phyloP scores from a whole-genome alignment of 2,329 filamentous ascomycete genomes.

The Calycina herbarum region DNA sequence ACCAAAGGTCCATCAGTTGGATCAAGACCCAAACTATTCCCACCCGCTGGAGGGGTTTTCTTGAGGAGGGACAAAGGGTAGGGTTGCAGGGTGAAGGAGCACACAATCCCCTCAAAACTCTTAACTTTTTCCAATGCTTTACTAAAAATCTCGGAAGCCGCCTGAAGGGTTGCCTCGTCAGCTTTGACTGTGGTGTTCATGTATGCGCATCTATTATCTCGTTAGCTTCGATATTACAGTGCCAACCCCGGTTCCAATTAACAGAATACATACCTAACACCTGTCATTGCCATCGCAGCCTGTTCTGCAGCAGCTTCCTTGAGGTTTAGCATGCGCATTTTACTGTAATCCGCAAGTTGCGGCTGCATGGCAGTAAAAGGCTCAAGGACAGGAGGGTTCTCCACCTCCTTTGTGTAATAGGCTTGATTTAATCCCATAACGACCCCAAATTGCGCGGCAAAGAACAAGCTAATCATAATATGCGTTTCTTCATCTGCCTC shows the following conservation, averaged over 20 bases:
- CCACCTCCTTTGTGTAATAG: neutral
- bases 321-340: neutral
- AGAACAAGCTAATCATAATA: slow-evolving; percentile 2
- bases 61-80: slow-evolving; percentile 3
- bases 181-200: slow-evolving; percentile 5
- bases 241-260: no score
- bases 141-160: neutral
- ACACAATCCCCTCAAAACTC: neutral
- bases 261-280: neutral
- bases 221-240: no score
- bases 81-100: neutral
- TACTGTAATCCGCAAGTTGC: neutral
- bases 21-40: slow-evolving; percentile 7
- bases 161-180: slow-evolving; percentile 2
- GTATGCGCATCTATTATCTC: neutral
- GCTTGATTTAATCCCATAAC: neutral
- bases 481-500: neutral
- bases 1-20: neutral
- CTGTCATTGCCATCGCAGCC: neutral
- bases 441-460: neutral
- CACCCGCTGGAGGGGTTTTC: neutral
- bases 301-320: slow-evolving; percentile 6
- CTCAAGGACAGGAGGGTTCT: neutral
- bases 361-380: slow-evolving; percentile 1
- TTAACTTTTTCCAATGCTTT: neutral